phyloP scores from a whole-genome alignment of 2,329 filamentous ascomycete genomes.

The Ophiocordyceps sinensis region DNA sequence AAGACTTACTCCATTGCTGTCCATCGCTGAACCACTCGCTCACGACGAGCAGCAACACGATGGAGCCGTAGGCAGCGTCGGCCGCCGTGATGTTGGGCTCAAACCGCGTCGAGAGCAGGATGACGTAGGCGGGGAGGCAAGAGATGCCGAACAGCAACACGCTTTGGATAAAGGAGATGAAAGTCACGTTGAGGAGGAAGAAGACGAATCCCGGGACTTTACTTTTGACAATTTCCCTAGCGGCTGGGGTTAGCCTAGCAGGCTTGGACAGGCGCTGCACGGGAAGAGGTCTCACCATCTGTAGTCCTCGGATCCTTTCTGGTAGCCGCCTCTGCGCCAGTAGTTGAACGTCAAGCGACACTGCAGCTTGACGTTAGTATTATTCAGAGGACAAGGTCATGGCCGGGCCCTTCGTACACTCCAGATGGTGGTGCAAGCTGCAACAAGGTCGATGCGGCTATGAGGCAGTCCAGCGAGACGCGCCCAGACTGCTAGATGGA shows the following conservation, averaged over 20 bases:
- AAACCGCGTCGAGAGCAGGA: constrained; percentile 58
- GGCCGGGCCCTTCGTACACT: constrained; percentile 42
- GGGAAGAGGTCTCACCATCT: constrained; percentile 44
- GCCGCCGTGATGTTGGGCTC: constrained; percentile 30
- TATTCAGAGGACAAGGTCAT: neutral
- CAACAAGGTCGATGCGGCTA: constrained; percentile 55
- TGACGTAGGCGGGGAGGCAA: constrained; percentile 62
- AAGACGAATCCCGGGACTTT: constrained; percentile 51
- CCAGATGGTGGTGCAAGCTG: constrained; percentile 62
- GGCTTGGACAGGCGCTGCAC: neutral
- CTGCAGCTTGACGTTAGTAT: neutral
- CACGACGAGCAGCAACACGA: constrained; percentile 35
- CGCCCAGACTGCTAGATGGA: constrained; percentile 75
- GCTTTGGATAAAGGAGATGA: constrained; percentile 76
- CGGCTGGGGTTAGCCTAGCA: constrained; percentile 1
- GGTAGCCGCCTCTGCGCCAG: constrained; percentile 87
- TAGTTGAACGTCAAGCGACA: constrained; percentile 84
- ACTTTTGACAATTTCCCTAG: constrained; percentile 55
- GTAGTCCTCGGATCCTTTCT: constrained; percentile 84
- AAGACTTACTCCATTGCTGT: constrained; percentile 64
- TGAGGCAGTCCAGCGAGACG: constrained; percentile 58
- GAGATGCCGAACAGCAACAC: constrained; percentile 67
- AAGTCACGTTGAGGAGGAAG: constrained; percentile 75
- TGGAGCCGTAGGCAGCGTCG: constrained; percentile 33
- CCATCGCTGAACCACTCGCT: constrained; percentile 76